phyloP scores from a whole-genome alignment of 2,329 filamentous ascomycete species.

The Lecanicillium sp. region DNA sequence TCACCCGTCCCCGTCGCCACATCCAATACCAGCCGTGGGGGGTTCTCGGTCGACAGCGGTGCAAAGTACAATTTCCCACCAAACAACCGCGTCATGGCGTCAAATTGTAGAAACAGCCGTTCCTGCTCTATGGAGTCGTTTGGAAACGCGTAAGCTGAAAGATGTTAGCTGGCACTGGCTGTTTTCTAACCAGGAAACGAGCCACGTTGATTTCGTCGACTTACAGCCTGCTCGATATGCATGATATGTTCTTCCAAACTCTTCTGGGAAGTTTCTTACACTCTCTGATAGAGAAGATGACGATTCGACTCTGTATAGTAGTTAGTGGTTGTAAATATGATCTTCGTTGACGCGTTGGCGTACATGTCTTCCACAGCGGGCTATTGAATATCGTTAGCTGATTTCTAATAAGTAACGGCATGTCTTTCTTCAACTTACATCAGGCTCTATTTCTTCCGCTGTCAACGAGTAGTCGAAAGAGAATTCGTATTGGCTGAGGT shows the following conservation, averaged over 20 bases:
- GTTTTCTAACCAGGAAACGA: not conserved
- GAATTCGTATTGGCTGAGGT: constrained; percentile 10
- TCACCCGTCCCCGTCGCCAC: constrained; percentile 43
- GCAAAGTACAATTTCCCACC: constrained; percentile 37
- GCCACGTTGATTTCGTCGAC: too few relatives aligned
- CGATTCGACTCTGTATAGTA: constrained; percentile 16
- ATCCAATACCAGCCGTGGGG: constrained; percentile 35
- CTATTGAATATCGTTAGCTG: constrained; percentile 1
- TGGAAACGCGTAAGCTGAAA: constrained; percentile 39
- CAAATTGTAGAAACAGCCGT: constrained; percentile 35
- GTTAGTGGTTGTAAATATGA: not conserved
- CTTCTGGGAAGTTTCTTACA: constrained; percentile 35
- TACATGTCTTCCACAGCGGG: constrained; percentile 11
- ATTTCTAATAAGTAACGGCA: not conserved
- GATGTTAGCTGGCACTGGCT: not conserved
- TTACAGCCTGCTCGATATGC: constrained; percentile 42
- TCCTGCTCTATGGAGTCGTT: constrained; percentile 39
- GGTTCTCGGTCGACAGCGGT: constrained; percentile 30
- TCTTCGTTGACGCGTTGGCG: not conserved
- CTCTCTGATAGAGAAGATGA: constrained; percentile 37
- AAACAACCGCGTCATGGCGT: constrained; percentile 32
- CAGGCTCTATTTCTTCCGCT: constrained; percentile 6
- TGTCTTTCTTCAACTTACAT: not conserved
- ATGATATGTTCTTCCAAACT: constrained; percentile 42
- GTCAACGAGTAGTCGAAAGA: constrained; percentile 10